Evolutionary conservation across 2,329 filamentous ascomycete species (phyloP).

Genomic region (Didymella pinodella): DNA sequence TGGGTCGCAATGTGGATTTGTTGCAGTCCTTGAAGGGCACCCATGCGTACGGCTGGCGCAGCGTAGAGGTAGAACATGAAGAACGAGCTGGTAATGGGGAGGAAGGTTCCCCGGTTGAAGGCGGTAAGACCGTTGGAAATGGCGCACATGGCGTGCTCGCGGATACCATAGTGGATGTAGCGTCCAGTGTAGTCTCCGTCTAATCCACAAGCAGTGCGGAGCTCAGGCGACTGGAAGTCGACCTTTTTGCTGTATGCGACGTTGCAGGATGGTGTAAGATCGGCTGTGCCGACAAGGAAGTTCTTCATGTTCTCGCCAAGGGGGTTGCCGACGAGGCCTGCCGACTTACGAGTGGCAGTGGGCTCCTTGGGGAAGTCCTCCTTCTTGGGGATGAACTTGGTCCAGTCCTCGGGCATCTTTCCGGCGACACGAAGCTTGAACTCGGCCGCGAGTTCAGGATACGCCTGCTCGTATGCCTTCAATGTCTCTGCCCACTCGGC

Average conservation of each 20-base stretch:
- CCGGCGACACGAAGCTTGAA: constrained; percentile 59
- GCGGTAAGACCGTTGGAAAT: constrained; percentile 64
- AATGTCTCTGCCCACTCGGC: neutral
- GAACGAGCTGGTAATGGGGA: constrained; percentile 66
- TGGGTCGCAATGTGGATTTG: neutral
- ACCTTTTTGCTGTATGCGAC: constrained; percentile 62
- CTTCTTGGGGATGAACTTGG: constrained; percentile 56
- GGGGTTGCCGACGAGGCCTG: constrained; percentile 36
- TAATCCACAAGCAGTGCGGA: constrained; percentile 25
- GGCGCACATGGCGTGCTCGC: constrained; percentile 45
- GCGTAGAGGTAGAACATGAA: constrained; percentile 64
- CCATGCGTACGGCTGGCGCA: constrained; percentile 49
- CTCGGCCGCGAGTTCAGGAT: constrained; percentile 60
- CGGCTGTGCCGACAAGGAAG: constrained; percentile 78
- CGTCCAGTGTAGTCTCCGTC: constrained; percentile 58
- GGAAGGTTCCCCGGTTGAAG: constrained; percentile 52
- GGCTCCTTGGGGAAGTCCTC: constrained; percentile 56
- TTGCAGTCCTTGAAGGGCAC: neutral
- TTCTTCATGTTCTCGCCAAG: constrained; percentile 81
- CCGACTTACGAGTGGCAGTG: constrained; percentile 31
- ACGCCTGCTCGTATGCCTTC: constrained; percentile 28
- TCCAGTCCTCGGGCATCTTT: constrained; percentile 58
- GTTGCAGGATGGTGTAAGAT: constrained; percentile 60
- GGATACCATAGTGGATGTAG: constrained; percentile 20
- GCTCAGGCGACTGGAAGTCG: constrained; percentile 55